Base-by-base conservation (phyloP, 2,329 filamentous ascomycete genomes). In the Scedosporium aurantiacum region DNA sequence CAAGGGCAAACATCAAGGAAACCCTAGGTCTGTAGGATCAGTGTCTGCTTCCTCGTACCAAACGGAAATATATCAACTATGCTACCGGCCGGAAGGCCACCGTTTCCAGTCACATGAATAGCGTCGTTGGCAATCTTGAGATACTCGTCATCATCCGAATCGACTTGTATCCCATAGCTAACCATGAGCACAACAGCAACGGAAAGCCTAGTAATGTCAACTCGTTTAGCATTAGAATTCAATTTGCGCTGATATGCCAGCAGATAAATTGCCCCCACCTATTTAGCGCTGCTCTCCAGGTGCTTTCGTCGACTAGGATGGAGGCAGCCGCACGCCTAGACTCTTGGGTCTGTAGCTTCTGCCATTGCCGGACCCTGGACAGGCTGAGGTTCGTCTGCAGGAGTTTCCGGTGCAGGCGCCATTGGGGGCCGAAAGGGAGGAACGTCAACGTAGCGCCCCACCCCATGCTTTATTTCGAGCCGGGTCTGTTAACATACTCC, bases 361-460 rank as follows among this genome's bases (percentile, higher is more conserved):
- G 65, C 67, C 67, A 70, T 54, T 61, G 65, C 12, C 65, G 66
- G 16, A 73, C 70, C 57, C 69, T 72, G 10, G 72, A 70, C 62
- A 72, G 72, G 59, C 71, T 73, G 63, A 79, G 78, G 3, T 70
- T 70, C 10, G 70, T 71, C 66, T 79, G 78, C 6, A 79, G 69
- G 18, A 78, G 60, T 60, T 71, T 74, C 41, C 78, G 71, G 63
- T 79, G 77, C 63, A 75, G 67, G 54, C 72, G 70, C 69, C 77
- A 79, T 58, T 67, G 68, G 32, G 71, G 67, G 2, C 74, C 74
- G 68, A 72, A 77, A 45, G 71, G 72, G 3, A 78, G 70, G 63
- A 78, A 79, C 10, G 78, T 78, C 63, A 79, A 65, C 5, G 77
- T 79, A 59, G 72, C 72, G 18, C 73, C 71, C 77, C 78, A 80